Evolutionary conservation across 148 eudicot genomes (phyloP).

Genomic region (Heliosperma pusillum): DNA sequence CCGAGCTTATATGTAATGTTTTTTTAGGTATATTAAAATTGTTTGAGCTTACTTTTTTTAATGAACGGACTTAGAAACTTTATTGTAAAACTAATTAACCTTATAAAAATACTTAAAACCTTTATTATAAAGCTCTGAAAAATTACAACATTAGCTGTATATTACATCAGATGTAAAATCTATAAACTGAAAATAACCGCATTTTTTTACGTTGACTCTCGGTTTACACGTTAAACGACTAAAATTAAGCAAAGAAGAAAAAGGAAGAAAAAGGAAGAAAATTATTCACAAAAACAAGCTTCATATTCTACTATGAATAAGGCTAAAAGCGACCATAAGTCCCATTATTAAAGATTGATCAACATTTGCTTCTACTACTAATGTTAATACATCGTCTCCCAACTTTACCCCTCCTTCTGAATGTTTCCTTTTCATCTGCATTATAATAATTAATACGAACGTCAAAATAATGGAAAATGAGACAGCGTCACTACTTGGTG

Average conservation of each 20-base stretch:
- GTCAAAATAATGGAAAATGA: no score
- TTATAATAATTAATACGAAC: neutral
- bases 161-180: no score
- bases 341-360: slow-evolving; percentile 42
- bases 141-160: no score
- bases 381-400: slow-evolving; percentile 43
- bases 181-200: no score
- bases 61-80: no score
- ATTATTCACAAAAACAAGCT: neutral
- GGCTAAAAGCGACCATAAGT: slow-evolving; percentile 34
- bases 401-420: slow-evolving; percentile 37
- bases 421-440: slow-evolving; percentile 39
- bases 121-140: no score
- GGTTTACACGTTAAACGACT: neutral
- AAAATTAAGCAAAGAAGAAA: neutral
- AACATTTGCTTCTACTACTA: slow-evolving; percentile 33
- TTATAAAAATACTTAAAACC: no score
- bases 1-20: no score
- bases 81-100: no score
- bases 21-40: no score
- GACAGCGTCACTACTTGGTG: neutral
- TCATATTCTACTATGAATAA: slow-evolving; percentile 35
- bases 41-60: no score
- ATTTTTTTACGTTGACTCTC: neutral
- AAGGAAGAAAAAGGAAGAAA: neutral